Percentiles rank a stretch among this genome's conserved stretches.
These are phyloP conservation scores for Penicillium daleae DNA, from an alignment of 495 filamentous ascomycete genomes.

Conservation along the genomic window DNA sequence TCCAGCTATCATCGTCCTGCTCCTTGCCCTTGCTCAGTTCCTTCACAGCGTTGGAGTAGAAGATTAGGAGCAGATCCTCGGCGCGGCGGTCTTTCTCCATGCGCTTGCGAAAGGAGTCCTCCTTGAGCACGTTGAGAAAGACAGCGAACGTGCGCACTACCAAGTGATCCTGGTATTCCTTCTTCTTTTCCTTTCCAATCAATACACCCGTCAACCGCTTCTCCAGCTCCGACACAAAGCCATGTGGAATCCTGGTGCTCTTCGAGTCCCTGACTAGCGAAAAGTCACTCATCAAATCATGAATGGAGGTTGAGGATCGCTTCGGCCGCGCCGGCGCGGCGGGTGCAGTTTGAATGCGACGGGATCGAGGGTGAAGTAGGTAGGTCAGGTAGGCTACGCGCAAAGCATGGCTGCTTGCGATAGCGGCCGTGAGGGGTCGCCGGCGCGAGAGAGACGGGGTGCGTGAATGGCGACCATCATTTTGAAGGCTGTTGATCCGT, in stretches of 20 bases:
- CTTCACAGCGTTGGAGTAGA: conserved; percentile 89
- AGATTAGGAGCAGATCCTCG: conserved; percentile 86
- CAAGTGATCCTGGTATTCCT: conserved; percentile 75
- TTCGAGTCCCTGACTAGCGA: conserved; percentile 73
- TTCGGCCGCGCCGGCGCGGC: conserved; percentile 62
- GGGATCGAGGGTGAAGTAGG: conserved; percentile 86
- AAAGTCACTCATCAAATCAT: conserved; percentile 75
- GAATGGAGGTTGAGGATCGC: conserved; percentile 71
- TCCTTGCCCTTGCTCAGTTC: conserved; percentile 80
- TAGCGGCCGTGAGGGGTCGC: conserved; percentile 59
- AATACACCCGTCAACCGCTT: conserved; percentile 69
- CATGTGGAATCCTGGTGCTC: conserved; percentile 79
- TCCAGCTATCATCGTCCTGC: conserved; percentile 88
- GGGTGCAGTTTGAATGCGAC: conserved; percentile 80
- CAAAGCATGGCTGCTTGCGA: conserved; percentile 88
- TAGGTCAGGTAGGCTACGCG: conserved; percentile 92
- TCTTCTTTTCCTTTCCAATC: conserved; percentile 70
- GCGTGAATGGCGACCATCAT: conserved; percentile 55
- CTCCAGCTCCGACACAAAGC: conserved; percentile 70
- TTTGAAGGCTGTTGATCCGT: conserved; percentile 60
- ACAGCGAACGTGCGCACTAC: conserved; percentile 82
- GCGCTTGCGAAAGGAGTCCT: conserved; percentile 69
- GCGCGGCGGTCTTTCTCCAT: conserved; percentile 94
- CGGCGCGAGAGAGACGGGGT: conserved; percentile 55
- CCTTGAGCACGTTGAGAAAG: conserved; percentile 76